Evolutionary conservation across 1,139 yeast genomes (phyloP).

Genomic region (Dujonia santamariae): DNA sequence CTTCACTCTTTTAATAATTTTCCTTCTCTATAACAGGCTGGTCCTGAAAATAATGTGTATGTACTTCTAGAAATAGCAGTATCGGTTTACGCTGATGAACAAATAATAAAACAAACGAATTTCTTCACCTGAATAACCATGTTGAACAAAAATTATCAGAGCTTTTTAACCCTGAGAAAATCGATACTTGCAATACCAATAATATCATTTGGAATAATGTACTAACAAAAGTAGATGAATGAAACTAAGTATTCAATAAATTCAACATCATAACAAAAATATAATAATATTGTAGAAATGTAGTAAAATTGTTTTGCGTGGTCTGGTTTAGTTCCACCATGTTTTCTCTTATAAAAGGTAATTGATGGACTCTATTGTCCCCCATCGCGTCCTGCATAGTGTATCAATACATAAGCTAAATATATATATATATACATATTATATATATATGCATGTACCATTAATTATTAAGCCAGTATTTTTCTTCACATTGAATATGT

Average conservation of each 20-base stretch:
- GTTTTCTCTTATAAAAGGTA: too few relatives aligned
- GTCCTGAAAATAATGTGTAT: too few relatives aligned
- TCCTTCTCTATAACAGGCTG: too few relatives aligned
- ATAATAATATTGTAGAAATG: not conserved
- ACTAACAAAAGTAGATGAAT: slow-evolving; percentile 8
- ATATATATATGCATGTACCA: too few relatives aligned
- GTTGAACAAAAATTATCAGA: slow-evolving; percentile 58
- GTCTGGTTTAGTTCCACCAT: not conserved
- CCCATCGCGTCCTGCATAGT: too few relatives aligned
- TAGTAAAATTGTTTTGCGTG: not conserved
- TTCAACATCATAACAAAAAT: not conserved
- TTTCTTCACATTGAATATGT: too few relatives aligned
- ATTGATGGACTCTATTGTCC: too few relatives aligned
- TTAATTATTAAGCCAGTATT: too few relatives aligned
- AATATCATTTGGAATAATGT: not conserved
- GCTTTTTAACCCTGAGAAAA: slow-evolving; percentile 65
- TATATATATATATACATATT: too few relatives aligned
- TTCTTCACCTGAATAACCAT: slow-evolving; percentile 64
- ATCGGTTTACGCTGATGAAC: slow-evolving; percentile 39
- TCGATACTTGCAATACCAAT: not conserved
- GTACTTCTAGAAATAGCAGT: too few relatives aligned
- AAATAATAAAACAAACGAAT: slow-evolving; percentile 46
- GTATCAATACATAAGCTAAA: too few relatives aligned
- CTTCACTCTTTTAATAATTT: too few relatives aligned
- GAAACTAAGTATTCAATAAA: not conserved